Conservation (phyloP, 805 yeast species). For the Debaryomyces maramus region DNA sequence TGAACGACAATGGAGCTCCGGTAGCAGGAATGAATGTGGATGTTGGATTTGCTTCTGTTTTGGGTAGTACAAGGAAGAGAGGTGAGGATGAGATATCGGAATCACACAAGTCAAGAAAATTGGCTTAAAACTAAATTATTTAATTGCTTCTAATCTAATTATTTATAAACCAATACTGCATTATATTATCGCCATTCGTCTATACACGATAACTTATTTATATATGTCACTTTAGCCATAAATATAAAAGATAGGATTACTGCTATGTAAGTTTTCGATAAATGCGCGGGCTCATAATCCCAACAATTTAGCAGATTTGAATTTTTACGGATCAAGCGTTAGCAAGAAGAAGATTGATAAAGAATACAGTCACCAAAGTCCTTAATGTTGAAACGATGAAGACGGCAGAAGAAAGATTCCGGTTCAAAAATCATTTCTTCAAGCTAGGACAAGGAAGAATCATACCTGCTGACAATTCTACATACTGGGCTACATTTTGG, state of each 20-base stretch:
- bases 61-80: conserved; percentile 32
- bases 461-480: conserved; percentile 22
- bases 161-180: no score
- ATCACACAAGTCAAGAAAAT: conserved; percentile 1
- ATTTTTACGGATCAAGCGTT: neutral
- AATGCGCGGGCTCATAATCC: no score
- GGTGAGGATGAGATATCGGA: conserved; percentile 16
- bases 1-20: conserved; percentile 10
- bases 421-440: conserved; percentile 60
- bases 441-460: conserved; percentile 51
- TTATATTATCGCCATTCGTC: no score
- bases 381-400: conserved; percentile 51
- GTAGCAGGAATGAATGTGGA: conserved; percentile 45
- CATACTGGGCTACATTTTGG: conserved; percentile 36
- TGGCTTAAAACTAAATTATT: no score
- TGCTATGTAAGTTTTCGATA: no score
- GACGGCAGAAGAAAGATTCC: conserved; percentile 65
- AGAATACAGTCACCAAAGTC: no score
- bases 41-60: conserved; percentile 35
- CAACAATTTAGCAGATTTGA: no score
- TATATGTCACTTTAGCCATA: no score
- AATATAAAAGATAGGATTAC: no score
- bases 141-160: no score
- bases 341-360: no score
- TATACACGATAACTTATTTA: no score